Conservation (phyloP, 225 moss, liverwort and hornwort species). For the Sphagnum contortum region DNA sequence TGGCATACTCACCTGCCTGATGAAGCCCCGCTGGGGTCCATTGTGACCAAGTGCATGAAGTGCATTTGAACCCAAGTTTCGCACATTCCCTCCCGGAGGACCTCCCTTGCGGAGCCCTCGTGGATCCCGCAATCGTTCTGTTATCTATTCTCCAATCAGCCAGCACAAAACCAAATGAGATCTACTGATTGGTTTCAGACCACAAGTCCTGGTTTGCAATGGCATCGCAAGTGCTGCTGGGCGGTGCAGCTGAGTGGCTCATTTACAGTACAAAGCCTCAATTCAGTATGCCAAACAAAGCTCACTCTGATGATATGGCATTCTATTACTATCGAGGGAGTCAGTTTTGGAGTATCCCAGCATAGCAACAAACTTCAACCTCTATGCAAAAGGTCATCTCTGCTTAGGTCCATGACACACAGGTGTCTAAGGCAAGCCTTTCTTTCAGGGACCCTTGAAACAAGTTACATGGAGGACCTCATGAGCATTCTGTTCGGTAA, state of each 20-base stretch:
- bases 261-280: too few species aligned
- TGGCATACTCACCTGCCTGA: slow-evolving; percentile 53
- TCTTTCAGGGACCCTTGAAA: too few species aligned
- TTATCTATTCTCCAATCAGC: slow-evolving; percentile 43
- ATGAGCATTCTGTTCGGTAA: too few species aligned
- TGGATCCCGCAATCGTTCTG: slow-evolving; percentile 89
- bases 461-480: too few species aligned
- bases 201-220: too few species aligned
- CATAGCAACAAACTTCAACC: too few species aligned
- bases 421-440: too few species aligned
- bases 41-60: slow-evolving; percentile 60
- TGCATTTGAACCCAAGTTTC: slow-evolving; percentile 42
- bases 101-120: slow-evolving; percentile 79
- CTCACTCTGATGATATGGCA: not conserved
- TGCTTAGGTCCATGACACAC: too few species aligned
- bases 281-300: too few species aligned
- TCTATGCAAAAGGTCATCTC: too few species aligned
- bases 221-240: not conserved
- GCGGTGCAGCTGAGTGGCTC: not conserved
- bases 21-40: slow-evolving; percentile 42
- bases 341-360: too few species aligned
- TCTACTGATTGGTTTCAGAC: too few species aligned
- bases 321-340: not conserved
- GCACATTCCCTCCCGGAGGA: slow-evolving; percentile 29
- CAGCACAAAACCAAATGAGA: slow-evolving; percentile 6